phyloP scores from a whole-genome alignment of 768 basidiomycete genomes.

The Strobilomyces dryophilus region DNA sequence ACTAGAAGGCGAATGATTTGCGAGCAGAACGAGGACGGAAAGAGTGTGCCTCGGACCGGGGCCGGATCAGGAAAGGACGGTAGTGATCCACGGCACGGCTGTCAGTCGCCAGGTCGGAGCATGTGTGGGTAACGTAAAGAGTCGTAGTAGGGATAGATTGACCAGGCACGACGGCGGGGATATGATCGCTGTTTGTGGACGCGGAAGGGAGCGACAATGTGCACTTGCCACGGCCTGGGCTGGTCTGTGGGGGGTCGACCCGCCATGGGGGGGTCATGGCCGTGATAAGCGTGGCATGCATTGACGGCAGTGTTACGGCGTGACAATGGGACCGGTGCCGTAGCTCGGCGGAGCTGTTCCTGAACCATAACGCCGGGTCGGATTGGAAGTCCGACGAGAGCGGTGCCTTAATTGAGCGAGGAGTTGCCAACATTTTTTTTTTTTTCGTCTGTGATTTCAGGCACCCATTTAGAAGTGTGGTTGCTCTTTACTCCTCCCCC shows the following conservation, averaged over 20 bases:
- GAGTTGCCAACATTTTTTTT: constrained; percentile 12
- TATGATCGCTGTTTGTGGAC: neutral
- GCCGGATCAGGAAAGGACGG: neutral
- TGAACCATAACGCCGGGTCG: constrained; percentile 23
- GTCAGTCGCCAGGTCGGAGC: neutral
- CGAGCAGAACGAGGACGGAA: neutral
- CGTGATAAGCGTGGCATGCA: constrained; percentile 17
- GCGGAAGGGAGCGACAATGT: neutral
- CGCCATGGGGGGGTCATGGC: constrained; percentile 16
- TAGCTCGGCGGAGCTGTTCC: constrained; percentile 34
- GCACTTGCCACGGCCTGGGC: neutral
- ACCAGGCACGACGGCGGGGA: neutral
- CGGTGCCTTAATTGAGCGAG: constrained; percentile 35
- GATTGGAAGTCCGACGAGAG: constrained; percentile 30
- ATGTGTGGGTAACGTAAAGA: neutral
- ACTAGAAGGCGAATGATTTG: constrained; percentile 14
- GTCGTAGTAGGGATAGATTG: neutral
- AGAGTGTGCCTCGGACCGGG: too few species aligned
- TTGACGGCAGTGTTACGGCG: constrained; percentile 17
- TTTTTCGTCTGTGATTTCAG: constrained; percentile 23
- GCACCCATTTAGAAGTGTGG: constrained; percentile 32
- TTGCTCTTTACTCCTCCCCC: constrained; percentile 31
- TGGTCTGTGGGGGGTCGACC: constrained; percentile 12
- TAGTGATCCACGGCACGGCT: neutral
- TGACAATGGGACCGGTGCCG: constrained; percentile 31